These are phyloP conservation scores for Aspergillus alliaceus DNA, from an alignment of 2,329 filamentous ascomycete species.

Conservation along the genomic window DNA sequence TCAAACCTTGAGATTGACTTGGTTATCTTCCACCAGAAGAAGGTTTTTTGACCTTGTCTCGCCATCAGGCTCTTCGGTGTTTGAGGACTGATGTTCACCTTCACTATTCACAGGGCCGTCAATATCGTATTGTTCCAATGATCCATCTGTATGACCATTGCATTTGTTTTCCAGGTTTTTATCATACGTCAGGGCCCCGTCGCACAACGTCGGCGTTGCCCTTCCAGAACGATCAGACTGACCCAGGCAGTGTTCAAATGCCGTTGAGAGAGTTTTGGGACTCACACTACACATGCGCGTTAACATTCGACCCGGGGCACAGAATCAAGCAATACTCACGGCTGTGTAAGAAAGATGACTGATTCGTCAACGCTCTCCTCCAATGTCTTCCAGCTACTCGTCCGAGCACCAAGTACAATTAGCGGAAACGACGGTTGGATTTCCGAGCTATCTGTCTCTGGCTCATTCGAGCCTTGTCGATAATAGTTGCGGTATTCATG, in stretches of 20 bases:
- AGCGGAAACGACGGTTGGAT: slow-evolving; percentile 9
- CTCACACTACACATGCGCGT: slow-evolving; percentile 13
- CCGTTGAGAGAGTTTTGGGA: slow-evolving; percentile 19
- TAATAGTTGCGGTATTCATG: slow-evolving; percentile 17
- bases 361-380: slow-evolving; percentile 15
- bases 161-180: too few species aligned
- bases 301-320: background rate
- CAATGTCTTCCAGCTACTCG: slow-evolving; percentile 10
- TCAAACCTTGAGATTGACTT: slow-evolving; percentile 36
- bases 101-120: background rate
- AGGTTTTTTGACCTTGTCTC: background rate
- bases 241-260: slow-evolving; percentile 16
- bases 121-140: background rate
- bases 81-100: background rate
- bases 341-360: slow-evolving; percentile 22
- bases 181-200: too few species aligned
- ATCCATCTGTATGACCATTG: background rate
- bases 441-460: background rate
- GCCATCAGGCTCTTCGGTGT: background rate
- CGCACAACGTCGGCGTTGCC: background rate
- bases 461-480: background rate
- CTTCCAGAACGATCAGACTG: background rate
- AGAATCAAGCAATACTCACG: slow-evolving; percentile 12
- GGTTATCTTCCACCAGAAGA: slow-evolving; percentile 42
- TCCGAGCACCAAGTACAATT: slow-evolving; percentile 19